Evolutionary conservation across 1,284 basidiomycete genomes (phyloP), one percentile per base, ranked within the genome.

Genomic region (Trametes pubescens): DNA sequence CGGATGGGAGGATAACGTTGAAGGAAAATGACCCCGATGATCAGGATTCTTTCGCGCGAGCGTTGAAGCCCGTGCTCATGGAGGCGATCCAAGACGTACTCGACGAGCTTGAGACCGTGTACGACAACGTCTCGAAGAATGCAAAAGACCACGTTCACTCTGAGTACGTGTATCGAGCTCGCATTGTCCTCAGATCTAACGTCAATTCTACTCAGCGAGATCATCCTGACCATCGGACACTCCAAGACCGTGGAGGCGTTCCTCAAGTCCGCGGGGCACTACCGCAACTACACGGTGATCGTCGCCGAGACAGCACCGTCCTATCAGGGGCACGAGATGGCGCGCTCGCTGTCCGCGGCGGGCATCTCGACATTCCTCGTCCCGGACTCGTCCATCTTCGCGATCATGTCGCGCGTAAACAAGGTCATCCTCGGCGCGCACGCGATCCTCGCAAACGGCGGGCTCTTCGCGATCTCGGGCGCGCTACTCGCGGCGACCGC

Each of bases 111-210:
- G 97, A 98, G 76, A 96, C 94, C 4, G 96, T 97, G 0, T 95
- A 98, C 73, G 94, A 97, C 69, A 96, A 93, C 74, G 91, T 99
- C 13, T 94, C 95, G 4, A 97, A 95, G 79, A 95, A 94, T 66
- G 95, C 96, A 1, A 92, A 89, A 75, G 96, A 98, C 77, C 97
- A 99, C 76, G 94, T 99, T 66, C 96, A 99, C 78, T 95, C 95
- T 11, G 95, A 98, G 95, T 96, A 74, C 73, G 92, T 79, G 1
- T 34, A 40, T 7, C n/a, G 16, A 21, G 11, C 44, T 21, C 18
- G 22, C 2, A 18, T 14, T 13, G 35, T 43, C 26, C 26, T 38
- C 9, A 11, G 22, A 21, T 7, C 35, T 35, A 14, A 29, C 44
- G 49, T 51, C 55, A 38, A 40, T 61, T 22, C n/a, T 6, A 16